Base-by-base conservation (phyloP, 2,329 filamentous ascomycete genomes). In the Pyrenochaeta sp. region DNA sequence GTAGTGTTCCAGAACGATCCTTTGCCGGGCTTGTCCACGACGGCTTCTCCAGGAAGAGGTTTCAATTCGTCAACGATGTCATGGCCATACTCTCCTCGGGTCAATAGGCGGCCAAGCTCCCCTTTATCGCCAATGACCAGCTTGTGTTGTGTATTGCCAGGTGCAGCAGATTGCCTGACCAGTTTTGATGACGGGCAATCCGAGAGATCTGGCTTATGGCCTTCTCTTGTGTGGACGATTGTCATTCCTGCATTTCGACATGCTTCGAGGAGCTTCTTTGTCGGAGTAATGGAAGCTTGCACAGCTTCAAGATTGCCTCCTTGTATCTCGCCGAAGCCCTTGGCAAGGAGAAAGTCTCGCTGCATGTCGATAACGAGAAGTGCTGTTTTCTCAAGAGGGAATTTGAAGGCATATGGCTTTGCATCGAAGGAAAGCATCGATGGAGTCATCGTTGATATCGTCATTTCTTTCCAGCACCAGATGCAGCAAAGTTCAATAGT, bases 11-110 rank as follows among this genome's bases (percentile, higher is more conserved):
- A 88, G 66, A 86, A 88, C 2, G 83, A 82, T 13, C 85, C 85
- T 67, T 87, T 87, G 8, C 85, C 85, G 2, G 83, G 82, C 71
- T 86, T 87, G 68, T 87, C 85, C 44, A 88, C 82, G 3, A 87
- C 79, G 1, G 81, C 73, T 69, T 87, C 85, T 13, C 80, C 81
- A 2, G 83, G 80, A 36, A 79, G 64, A 0, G 84, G 84, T 47
- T 75, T 76, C 42, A 87, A 74, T 63, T 85, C 84, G 66, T 85
- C 82, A 22, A 86, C 77, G 42, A 86, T 80, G 65, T 85, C 83
- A 64, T 86, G 84, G 8, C 84, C 84, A 54, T 82, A 81, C 70
- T 86, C 84, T 32, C 84, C 84, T 27, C 83, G 77, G 7, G 84
- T 79, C 2, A 87, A 75, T 6, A 86, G 72, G 46, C 83, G 73